phyloP scores from a whole-genome alignment of 768 basidiomycete species.

The Austroboletus festivus region DNA sequence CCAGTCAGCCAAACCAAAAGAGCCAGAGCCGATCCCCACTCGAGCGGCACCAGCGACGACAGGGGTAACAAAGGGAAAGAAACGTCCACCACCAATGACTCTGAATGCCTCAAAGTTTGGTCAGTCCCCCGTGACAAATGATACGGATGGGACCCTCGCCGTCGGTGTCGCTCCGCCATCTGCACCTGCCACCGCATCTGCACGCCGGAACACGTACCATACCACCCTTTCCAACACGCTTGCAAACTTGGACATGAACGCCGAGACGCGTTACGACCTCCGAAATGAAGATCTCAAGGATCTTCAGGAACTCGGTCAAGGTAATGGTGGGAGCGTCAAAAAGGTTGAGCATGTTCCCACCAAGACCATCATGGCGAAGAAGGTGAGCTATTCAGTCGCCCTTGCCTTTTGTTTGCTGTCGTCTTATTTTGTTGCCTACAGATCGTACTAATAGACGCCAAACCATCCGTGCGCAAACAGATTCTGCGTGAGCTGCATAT shows the following conservation, averaged over 20 bases:
- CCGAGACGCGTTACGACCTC: slow-evolving; percentile 81
- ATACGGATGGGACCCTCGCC: slow-evolving; percentile 42
- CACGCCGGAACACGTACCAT: slow-evolving; percentile 72
- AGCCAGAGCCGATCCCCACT: slow-evolving; percentile 43
- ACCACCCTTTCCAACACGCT: slow-evolving; percentile 78
- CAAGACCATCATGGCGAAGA: slow-evolving; percentile 95
- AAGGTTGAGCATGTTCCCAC: slow-evolving; percentile 92
- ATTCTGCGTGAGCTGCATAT: slow-evolving; percentile 97
- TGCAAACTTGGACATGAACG: slow-evolving; percentile 81
- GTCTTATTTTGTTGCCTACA: slow-evolving; percentile 28
- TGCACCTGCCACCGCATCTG: slow-evolving; percentile 50
- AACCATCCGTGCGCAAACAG: slow-evolving; percentile 94
- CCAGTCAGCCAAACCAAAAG: slow-evolving; percentile 37
- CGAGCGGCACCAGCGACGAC: slow-evolving; percentile 43
- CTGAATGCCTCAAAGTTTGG: slow-evolving; percentile 69
- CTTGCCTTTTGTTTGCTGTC: neutral
- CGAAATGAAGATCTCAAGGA: slow-evolving; percentile 89
- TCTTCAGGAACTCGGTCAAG: slow-evolving; percentile 87
- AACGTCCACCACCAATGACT: slow-evolving; percentile 79
- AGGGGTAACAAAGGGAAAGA: slow-evolving; percentile 51
- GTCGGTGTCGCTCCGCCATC: slow-evolving; percentile 48
- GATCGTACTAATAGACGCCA: slow-evolving; percentile 96
- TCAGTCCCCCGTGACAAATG: slow-evolving; percentile 28
- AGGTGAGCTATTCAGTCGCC: slow-evolving; percentile 52
- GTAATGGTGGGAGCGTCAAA: slow-evolving; percentile 97